Percentiles rank a stretch among this genome's conserved stretches.
These are phyloP conservation scores for Citrullus amarus DNA, from an alignment of 306 rosid genomes.

Conservation along the genomic window DNA sequence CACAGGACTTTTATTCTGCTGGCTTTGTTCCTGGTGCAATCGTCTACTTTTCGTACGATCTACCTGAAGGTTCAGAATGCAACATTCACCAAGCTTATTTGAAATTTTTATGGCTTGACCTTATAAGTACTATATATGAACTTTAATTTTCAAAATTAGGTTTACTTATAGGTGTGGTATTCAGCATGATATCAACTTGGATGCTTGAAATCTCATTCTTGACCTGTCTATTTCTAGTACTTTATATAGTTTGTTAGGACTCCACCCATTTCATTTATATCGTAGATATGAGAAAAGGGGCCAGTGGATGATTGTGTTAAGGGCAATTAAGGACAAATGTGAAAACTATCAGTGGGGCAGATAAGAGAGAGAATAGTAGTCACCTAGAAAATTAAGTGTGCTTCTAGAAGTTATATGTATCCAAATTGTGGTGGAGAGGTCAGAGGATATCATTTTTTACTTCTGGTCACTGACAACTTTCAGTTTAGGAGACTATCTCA, in stretches of 20 bases:
- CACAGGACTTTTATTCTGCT: slow-evolving; percentile 61
- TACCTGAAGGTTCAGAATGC: slow-evolving; percentile 43
- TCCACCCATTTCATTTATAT: not conserved
- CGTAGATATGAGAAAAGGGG: not conserved
- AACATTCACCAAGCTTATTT: not conserved
- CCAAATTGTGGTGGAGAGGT: not conserved
- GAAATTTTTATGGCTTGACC: not conserved
- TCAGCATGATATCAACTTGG: not conserved
- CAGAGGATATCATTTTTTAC: not conserved
- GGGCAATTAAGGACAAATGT: not conserved
- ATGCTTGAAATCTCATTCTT: not conserved
- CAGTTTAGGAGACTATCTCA: not conserved
- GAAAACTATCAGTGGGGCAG: not conserved
- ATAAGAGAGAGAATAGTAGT: not conserved
- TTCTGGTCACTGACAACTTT: not conserved
- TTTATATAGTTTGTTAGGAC: not conserved
- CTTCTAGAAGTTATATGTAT: not conserved
- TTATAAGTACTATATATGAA: not conserved
- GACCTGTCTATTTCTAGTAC: not conserved
- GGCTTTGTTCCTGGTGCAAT: slow-evolving; percentile 92
- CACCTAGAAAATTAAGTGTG: not conserved
- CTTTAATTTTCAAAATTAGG: not conserved
- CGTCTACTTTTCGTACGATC: slow-evolving; percentile 58
- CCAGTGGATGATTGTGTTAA: not conserved
- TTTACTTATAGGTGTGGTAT: not conserved